Evolutionary conservation across 176 grass and related monocot species (phyloP).

Genomic region (Cenchrus fungigraminus): DNA sequence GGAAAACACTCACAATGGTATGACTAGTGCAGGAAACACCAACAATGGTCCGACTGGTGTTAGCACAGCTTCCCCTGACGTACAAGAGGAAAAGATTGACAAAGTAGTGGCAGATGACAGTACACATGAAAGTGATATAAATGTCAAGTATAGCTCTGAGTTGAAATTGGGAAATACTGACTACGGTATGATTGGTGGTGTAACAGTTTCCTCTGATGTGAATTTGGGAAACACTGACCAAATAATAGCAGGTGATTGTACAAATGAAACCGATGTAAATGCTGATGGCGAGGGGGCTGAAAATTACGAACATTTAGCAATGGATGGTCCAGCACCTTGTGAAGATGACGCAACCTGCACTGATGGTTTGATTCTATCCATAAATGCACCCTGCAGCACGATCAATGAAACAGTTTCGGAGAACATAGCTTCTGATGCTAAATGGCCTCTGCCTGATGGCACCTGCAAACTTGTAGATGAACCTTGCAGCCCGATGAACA

Average conservation of each 20-base stretch:
- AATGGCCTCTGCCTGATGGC: conserved; percentile 28
- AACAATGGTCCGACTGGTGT: not conserved
- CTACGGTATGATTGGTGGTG: not conserved
- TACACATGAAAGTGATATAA: conserved; percentile 13
- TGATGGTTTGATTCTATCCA: conserved; percentile 19
- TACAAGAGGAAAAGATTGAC: not conserved
- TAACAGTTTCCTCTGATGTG: not conserved
- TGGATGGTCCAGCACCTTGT: conserved; percentile 18
- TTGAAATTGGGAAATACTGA: conserved; percentile 8
- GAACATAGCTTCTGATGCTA: conserved; percentile 13
- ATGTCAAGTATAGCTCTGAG: not conserved
- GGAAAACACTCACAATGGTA: not conserved
- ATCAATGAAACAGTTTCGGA: not conserved
- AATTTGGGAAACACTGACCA: not conserved
- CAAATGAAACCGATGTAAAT: not conserved
- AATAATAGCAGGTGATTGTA: not conserved
- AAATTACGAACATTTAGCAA: not conserved
- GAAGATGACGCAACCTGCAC: conserved; percentile 7
- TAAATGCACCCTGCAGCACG: conserved; percentile 9
- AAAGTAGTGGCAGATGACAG: not conserved
- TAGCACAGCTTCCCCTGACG: not conserved
- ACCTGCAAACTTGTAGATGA: not conserved
- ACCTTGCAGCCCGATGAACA: not conserved
- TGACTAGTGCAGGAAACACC: not conserved
- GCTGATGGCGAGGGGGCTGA: conserved; percentile 16